A percentile compares a stretch with the other conserved stretches of the same genome.
phyloP scores from a whole-genome alignment of 805 yeast species.

The Priceomyces carsonii region DNA sequence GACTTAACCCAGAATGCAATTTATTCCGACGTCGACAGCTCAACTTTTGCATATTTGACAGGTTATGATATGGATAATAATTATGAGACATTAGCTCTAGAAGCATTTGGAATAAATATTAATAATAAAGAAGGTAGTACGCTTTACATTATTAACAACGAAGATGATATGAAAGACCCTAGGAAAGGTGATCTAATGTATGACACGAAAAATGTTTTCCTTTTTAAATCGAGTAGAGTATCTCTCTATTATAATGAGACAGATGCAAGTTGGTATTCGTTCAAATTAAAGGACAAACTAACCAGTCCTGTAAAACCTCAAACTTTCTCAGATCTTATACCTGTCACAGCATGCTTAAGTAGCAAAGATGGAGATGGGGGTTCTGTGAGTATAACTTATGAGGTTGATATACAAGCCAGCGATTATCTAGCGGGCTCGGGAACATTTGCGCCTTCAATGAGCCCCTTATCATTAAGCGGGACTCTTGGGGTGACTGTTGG shows the following conservation, averaged over 20 bases:
- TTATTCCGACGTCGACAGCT: background rate
- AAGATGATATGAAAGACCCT: constrained; percentile 8
- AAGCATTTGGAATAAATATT: too few species aligned
- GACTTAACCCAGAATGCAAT: background rate
- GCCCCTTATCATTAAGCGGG: constrained; percentile 7
- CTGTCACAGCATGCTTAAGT: constrained; percentile 14
- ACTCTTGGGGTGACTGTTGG: constrained; percentile 9
- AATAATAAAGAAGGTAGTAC: too few species aligned
- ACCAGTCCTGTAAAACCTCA: constrained; percentile 2
- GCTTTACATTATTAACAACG: constrained; percentile 8
- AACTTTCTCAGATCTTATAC: constrained; percentile 7
- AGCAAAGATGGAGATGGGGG: constrained; percentile 12
- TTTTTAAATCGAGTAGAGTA: constrained; percentile 7
- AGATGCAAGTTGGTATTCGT: constrained; percentile 10
- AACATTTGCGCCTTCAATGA: background rate
- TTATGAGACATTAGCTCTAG: too few species aligned
- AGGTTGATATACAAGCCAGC: constrained; percentile 3
- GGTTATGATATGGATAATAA: too few species aligned
- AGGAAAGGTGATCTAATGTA: constrained; percentile 7
- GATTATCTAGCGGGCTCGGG: constrained; percentile 5
- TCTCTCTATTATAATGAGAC: constrained; percentile 10
- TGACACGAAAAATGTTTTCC: constrained; percentile 8
- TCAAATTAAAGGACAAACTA: background rate
- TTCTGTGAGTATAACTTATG: constrained; percentile 6
- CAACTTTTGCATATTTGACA: background rate